Percentiles rank a stretch among this genome's conserved stretches.
phyloP scores from a whole-genome alignment of 2,329 filamentous ascomycete species.

The Cytospora paraplurivora region DNA sequence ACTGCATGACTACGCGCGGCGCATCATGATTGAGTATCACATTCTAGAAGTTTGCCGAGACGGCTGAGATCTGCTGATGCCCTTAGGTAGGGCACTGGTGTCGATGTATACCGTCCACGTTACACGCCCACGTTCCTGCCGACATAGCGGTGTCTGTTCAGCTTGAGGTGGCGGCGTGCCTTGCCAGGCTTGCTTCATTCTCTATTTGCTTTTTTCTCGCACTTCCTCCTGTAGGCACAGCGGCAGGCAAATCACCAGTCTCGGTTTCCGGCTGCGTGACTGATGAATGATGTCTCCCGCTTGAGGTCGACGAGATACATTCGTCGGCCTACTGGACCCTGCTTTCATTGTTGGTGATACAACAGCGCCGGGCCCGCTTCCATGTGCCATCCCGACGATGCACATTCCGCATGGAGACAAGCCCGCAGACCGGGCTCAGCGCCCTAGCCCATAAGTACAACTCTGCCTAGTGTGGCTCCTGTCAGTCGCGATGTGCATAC shows the following conservation, averaged over 20 bases:
- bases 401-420: constrained; percentile 4
- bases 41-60: constrained; percentile 23
- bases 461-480: not conserved
- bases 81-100: not conserved
- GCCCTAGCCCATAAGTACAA: constrained; percentile 5
- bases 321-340: constrained; percentile 7
- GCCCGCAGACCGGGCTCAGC: not conserved
- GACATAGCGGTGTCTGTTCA: not conserved
- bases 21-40: not conserved
- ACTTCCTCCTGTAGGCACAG: constrained; percentile 20
- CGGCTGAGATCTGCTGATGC: constrained; percentile 16
- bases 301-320: not conserved
- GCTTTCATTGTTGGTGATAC: constrained; percentile 9
- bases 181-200: no score
- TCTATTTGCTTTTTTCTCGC: constrained; percentile 3
- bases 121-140: not conserved
- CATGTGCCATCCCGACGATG: not conserved
- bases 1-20: not conserved
- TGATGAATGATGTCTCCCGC: not conserved
- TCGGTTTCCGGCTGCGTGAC: constrained; percentile 5
- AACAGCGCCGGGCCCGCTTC: not conserved
- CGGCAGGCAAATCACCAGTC: not conserved
- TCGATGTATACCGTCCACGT: not conserved
- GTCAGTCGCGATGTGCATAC: not conserved
- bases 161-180: not conserved